A percentile compares a stretch with the other conserved stretches of the same genome.
Evolutionary conservation across 257 asterid species (phyloP).

Genomic region (Solanum peruvianum): DNA sequence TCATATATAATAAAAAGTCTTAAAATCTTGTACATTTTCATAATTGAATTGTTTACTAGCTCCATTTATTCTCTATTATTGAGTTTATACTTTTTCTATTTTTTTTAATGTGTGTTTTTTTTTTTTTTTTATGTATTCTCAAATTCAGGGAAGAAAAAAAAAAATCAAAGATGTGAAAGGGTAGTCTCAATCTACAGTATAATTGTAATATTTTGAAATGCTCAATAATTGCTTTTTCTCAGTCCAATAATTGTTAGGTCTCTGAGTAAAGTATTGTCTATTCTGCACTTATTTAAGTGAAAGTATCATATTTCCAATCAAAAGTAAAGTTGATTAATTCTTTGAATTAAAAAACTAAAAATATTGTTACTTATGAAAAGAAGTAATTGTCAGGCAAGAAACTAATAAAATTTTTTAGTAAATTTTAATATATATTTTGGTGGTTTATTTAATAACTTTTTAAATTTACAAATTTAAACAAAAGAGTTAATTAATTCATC

Average conservation of each 20-base stretch:
- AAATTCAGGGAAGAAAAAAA: not conserved
- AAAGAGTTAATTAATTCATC: not conserved
- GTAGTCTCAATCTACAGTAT: not conserved
- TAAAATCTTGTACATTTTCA: not conserved
- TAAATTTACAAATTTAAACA: not conserved
- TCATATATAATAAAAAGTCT: not conserved
- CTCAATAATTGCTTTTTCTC: not conserved
- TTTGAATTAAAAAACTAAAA: not conserved
- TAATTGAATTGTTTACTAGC: not conserved
- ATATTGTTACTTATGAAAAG: not conserved
- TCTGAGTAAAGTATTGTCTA: not conserved
- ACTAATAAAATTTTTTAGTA: not conserved
- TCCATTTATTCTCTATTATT: not conserved
- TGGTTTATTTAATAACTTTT: not conserved
- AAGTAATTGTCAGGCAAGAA: not conserved
- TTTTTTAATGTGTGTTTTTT: too few relatives aligned
- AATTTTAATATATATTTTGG: not conserved
- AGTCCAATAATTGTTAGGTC: not conserved
- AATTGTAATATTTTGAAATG: not conserved
- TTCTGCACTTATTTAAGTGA: not conserved
- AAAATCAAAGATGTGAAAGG: not conserved
- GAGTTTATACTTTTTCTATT: not conserved
- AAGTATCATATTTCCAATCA: not conserved
- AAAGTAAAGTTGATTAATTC: not conserved
- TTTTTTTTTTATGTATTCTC: not conserved